These are phyloP conservation scores for Cercophora newfieldiana DNA, from an alignment of 495 filamentous ascomycete genomes.

Conservation along the genomic window DNA sequence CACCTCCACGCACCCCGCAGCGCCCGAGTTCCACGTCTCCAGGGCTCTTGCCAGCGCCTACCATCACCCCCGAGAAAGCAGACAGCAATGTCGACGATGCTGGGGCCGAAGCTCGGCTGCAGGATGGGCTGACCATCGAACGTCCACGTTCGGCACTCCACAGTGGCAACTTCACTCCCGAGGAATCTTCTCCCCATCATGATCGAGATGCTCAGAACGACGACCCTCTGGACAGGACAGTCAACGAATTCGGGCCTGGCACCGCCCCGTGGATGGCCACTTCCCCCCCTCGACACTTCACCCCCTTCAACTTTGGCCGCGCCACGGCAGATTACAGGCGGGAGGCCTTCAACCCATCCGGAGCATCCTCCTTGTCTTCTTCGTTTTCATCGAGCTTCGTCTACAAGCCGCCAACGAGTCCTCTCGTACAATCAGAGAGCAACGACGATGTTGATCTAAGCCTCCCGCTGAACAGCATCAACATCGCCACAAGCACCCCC, in stretches of 20 bases:
- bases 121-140: conserved; percentile 65
- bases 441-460: conserved; percentile 77
- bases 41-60: conserved; percentile 39
- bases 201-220: neutral
- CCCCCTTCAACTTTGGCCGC: conserved; percentile 41
- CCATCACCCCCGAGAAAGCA: conserved; percentile 45
- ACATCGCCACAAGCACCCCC: conserved; percentile 34
- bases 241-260: conserved; percentile 10
- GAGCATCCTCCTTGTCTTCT: conserved; percentile 68
- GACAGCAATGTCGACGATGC: conserved; percentile 22
- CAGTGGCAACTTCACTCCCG: conserved; percentile 80
- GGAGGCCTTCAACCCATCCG: conserved; percentile 34
- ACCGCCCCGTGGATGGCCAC: conserved; percentile 41
- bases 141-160: conserved; percentile 85
- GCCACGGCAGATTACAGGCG: conserved; percentile 22
- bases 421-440: conserved; percentile 85
- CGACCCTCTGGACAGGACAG: neutral
- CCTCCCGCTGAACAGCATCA: conserved; percentile 48
- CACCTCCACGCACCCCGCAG: conserved; percentile 40
- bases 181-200: conserved; percentile 34
- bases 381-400: conserved; percentile 81
- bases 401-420: conserved; percentile 86
- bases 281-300: conserved; percentile 48
- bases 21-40: conserved; percentile 36
- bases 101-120: conserved; percentile 30